These are phyloP conservation scores for Alternaria sp. DNA, from an alignment of 2,329 filamentous ascomycete genomes.

Conservation along the genomic window DNA sequence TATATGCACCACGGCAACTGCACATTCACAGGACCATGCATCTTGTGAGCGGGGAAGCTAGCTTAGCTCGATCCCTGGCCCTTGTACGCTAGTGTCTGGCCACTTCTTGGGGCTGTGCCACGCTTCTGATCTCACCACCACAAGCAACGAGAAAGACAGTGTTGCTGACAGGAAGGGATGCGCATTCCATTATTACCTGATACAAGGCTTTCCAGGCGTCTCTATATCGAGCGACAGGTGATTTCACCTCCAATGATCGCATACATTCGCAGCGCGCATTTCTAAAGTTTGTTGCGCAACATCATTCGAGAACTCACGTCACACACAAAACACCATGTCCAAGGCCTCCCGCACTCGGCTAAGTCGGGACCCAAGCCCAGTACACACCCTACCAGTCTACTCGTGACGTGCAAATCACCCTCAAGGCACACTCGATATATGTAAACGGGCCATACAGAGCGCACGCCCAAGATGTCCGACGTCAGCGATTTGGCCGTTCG, in stretches of 20 bases:
- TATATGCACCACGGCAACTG: conserved; percentile 28
- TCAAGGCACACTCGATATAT: conserved; percentile 28
- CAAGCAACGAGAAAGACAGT: not conserved
- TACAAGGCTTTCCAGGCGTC: not conserved
- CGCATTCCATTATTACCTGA: conserved; percentile 1
- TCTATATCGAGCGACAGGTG: not conserved
- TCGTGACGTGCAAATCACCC: conserved; percentile 31
- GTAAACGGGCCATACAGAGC: conserved; percentile 17
- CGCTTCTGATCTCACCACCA: conserved; percentile 11
- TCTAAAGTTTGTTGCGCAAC: not conserved
- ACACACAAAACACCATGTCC: conserved; percentile 16
- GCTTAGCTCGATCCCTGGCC: conserved; percentile 13
- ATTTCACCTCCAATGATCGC: not conserved
- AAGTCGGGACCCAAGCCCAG: conserved; percentile 26
- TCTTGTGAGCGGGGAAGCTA: conserved; percentile 34
- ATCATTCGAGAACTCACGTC: conserved; percentile 10
- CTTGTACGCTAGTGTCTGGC: conserved; percentile 20
- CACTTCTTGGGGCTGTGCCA: conserved; percentile 27
- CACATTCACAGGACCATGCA: conserved; percentile 10
- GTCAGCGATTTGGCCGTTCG: conserved; percentile 23
- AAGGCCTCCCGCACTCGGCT: conserved; percentile 36
- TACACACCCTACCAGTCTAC: conserved; percentile 15
- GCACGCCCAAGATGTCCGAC: conserved; percentile 15
- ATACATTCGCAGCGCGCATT: not conserved
- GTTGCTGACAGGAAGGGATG: conserved; percentile 1